These are phyloP conservation scores for Neurospora sp. DNA, from an alignment of 495 filamentous ascomycete genomes.

Conservation along the genomic window DNA sequence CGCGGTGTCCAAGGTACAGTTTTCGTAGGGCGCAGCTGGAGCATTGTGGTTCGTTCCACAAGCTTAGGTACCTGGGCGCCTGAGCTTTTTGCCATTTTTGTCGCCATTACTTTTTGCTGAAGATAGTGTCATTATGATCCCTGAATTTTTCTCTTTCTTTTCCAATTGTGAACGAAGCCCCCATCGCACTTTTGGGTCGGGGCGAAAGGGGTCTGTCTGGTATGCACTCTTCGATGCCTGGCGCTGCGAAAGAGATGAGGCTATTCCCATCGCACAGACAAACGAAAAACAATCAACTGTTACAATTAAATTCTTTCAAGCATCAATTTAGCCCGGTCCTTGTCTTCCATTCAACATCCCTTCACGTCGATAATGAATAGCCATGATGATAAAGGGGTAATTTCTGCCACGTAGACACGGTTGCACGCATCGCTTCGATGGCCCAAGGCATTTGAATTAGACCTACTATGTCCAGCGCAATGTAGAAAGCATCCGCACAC, in stretches of 20 bases:
- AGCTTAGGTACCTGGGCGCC: neutral
- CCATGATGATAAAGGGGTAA: neutral
- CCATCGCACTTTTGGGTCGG: neutral
- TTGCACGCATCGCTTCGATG: neutral
- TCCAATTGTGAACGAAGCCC: too few species aligned
- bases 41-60: neutral
- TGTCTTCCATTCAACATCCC: neutral
- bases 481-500: neutral
- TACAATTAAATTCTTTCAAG: neutral
- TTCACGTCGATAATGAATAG: neutral
- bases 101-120: neutral
- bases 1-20: neutral
- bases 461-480: neutral
- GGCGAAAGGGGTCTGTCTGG: neutral
- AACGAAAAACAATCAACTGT: neutral
- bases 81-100: neutral
- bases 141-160: neutral
- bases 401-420: neutral
- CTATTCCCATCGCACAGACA: neutral
- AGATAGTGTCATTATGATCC: neutral
- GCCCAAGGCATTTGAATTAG: neutral
- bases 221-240: neutral
- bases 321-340: neutral
- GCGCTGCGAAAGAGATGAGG: neutral
- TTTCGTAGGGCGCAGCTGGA: neutral